Base-by-base conservation (phyloP, 2,329 filamentous ascomycete genomes). In the Aureobasidium sp. region DNA sequence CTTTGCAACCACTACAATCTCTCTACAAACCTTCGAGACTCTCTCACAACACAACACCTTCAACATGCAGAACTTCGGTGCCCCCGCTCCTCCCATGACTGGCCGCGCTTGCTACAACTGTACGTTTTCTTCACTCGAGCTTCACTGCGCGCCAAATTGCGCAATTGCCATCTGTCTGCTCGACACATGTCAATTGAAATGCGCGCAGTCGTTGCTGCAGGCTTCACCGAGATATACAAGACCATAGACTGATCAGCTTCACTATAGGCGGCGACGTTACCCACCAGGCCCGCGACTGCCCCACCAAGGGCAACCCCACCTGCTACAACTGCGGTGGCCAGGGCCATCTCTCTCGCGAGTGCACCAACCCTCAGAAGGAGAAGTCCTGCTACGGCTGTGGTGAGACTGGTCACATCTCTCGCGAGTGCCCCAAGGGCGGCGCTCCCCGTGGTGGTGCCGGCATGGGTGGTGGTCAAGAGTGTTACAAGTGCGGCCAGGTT, bases 401-500 rank as follows among this genome's bases (percentile, higher is more conserved):
- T 73, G 85, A 89, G 77, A 79, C 86, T 68, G 93, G 91, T 66
- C 93, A 97, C 83, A 89, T 97, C 76, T 94, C 90, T 70, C 91
- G 93, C 70, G 92, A 97, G 73, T 92, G 89, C 80, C 79, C 77
- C 65, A 69, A 68, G 63, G 55, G 69, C 63, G 72, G 74, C 63
- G 79, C 77, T 64, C 78, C 77, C 64, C 79, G 77, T 67, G 73
- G 72, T 56, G 69, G 68, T 59, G 67, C 66, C 46, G 36, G 41
- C 29, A 65, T 62, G 50, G 70, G 71, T 53, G 72, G 74, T 63
- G 77, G 80, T 66, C 77, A 78, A 71, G 81, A 70, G 78, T 96
- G 91, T 86, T 97, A 97, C 87, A 97, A 97, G 88, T 99, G 94
- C 79, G 92, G 92, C 66, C 90, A 96, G 82, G 84, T 91, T 68